Conservation (phyloP, 1,284 basidiomycete genomes). For the Sanghuangporus baumii region DNA sequence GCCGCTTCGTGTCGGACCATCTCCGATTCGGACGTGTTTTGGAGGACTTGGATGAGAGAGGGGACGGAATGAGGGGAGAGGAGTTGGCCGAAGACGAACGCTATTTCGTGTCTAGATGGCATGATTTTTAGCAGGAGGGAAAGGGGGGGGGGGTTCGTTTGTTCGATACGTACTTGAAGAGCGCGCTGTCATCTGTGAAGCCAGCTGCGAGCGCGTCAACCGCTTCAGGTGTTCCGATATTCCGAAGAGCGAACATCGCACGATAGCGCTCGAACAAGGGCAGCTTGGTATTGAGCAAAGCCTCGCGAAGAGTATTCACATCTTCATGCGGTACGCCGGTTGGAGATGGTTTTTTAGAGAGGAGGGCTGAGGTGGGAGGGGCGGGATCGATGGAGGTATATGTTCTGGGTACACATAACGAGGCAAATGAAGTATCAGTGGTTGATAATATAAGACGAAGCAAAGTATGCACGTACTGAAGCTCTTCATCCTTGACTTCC, state of each 20-base stretch:
- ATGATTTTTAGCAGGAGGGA: neutral
- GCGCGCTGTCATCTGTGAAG: constrained; percentile 79
- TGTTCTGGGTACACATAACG: constrained; percentile 31
- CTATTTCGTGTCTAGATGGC: constrained; percentile 81
- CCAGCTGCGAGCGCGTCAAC: constrained; percentile 90
- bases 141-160: neutral
- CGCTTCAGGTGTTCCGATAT: constrained; percentile 77
- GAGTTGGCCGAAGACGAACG: constrained; percentile 97
- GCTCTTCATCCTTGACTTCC: constrained; percentile 35
- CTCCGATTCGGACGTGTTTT: constrained; percentile 74
- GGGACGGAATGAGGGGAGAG: constrained; percentile 88
- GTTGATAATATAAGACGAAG: neutral
- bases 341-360: constrained; percentile 46
- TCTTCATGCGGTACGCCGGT: constrained; percentile 41
- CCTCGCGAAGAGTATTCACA: constrained; percentile 54
- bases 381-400: constrained; percentile 97
- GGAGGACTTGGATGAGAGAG: constrained; percentile 74
- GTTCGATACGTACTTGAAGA: constrained; percentile 72
- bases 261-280: constrained; percentile 93
- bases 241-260: constrained; percentile 96
- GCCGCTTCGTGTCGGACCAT: constrained; percentile 99
- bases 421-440: neutral
- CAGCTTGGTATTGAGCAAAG: constrained; percentile 63
- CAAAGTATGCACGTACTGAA: constrained; percentile 20
- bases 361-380: constrained; percentile 64